Conservation (phyloP, 1,139 yeast species). For the Candida smagusa region DNA sequence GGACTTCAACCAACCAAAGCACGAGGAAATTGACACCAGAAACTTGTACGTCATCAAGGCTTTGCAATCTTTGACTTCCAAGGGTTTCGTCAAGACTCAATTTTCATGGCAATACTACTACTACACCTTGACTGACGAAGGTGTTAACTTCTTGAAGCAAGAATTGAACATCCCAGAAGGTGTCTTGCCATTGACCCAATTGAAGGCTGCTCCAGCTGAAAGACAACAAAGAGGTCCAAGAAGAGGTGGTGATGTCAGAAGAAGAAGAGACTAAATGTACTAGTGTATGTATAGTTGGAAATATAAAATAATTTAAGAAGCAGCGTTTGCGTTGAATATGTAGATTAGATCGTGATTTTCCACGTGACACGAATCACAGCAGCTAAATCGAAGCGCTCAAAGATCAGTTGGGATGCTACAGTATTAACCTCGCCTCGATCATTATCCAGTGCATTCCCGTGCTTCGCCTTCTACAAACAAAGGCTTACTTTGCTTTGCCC, state of each 20-base stretch:
- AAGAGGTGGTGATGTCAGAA: slow-evolving; percentile 42
- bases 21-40: slow-evolving; percentile 96
- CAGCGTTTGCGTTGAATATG: no score
- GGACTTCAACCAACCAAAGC: slow-evolving; percentile 97
- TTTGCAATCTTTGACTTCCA: slow-evolving; percentile 97
- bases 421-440: no score
- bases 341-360: no score
- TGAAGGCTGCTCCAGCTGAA: slow-evolving; percentile 89
- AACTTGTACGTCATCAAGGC: slow-evolving; percentile 99
- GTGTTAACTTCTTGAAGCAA: slow-evolving; percentile 97
- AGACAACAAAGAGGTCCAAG: slow-evolving; percentile 56
- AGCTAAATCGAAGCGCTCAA: background rate
- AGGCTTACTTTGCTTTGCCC: no score
- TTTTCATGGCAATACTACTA: slow-evolving; percentile 99
- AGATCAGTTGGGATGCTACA: background rate
- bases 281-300: slow-evolving; percentile 5
- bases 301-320: background rate
- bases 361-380: background rate
- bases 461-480: no score
- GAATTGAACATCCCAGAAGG: slow-evolving; percentile 98
- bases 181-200: slow-evolving; percentile 98
- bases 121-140: slow-evolving; percentile 99
- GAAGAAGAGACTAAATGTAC: slow-evolving; percentile 44
- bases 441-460: no score
- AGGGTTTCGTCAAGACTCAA: slow-evolving; percentile 99